phyloP scores from a whole-genome alignment of 2,329 filamentous ascomycete species.

The Albophoma yamanashiensis region DNA sequence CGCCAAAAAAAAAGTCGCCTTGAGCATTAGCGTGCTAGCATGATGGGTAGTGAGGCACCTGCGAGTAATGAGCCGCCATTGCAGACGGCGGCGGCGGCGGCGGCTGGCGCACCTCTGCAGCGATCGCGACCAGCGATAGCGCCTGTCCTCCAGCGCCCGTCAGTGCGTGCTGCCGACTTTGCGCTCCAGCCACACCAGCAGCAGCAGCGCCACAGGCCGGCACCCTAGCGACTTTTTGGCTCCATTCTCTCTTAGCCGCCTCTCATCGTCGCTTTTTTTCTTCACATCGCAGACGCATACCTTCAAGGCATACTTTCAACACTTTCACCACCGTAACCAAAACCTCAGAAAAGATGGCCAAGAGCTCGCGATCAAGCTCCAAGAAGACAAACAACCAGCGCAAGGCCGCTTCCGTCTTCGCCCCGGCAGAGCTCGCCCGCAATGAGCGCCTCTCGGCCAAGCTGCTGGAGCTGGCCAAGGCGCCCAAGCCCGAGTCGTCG shows the following conservation, averaged over 20 bases:
- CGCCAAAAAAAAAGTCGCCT: neutral
- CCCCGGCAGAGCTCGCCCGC: slow-evolving; percentile 68
- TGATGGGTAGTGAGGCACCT: neutral
- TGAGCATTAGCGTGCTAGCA: neutral
- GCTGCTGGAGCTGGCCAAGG: slow-evolving; percentile 66
- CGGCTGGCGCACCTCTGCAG: neutral
- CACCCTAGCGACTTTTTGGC: neutral
- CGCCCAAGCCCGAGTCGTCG: slow-evolving; percentile 55
- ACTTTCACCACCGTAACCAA: slow-evolving; percentile 1
- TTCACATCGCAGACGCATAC: slow-evolving; percentile 1
- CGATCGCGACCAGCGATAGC: neutral
- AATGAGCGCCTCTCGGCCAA: slow-evolving; percentile 78
- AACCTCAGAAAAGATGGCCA: slow-evolving; percentile 57
- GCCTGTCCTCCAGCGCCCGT: neutral
- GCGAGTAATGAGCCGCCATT: neutral
- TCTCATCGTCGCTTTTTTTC: slow-evolving; percentile 2
- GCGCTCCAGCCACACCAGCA: neutral
- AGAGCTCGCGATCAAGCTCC: slow-evolving; percentile 68
- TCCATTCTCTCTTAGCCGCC: neutral
- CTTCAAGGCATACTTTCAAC: neutral
- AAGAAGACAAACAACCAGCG: slow-evolving; percentile 75
- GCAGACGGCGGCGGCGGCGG: neutral
- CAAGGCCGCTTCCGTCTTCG: slow-evolving; percentile 74
- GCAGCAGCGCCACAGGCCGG: neutral
- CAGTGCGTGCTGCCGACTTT: neutral